Evolutionary conservation across 1,284 basidiomycete genomes (phyloP).

Genomic region (Apiotrichum akiyoshidainum): DNA sequence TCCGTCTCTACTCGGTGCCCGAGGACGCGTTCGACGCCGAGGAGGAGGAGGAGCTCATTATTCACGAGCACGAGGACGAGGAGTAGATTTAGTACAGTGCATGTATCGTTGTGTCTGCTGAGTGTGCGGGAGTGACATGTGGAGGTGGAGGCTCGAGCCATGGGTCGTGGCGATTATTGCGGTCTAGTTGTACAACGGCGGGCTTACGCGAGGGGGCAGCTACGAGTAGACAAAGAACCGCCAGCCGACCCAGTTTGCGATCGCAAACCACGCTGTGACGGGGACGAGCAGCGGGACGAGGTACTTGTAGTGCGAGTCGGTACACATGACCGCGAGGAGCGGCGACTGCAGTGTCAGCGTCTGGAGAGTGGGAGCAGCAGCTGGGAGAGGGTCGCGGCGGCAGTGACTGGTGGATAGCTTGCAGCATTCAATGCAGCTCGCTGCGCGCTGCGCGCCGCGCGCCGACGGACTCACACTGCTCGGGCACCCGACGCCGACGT

Average conservation of each 20-base stretch:
- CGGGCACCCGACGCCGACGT: constrained; percentile 14
- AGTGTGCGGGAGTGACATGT: background rate
- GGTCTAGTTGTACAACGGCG: background rate
- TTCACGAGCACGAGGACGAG: constrained; percentile 28
- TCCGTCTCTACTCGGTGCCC: constrained; percentile 90
- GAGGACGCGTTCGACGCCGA: constrained; percentile 78
- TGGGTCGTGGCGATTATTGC: background rate
- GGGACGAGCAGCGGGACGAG: constrained; percentile 74
- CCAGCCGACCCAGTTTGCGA: constrained; percentile 96
- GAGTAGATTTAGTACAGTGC: constrained; percentile 16
- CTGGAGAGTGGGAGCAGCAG: background rate
- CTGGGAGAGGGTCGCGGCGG: background rate
- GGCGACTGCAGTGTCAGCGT: constrained; percentile 2
- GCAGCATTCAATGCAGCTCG: too few relatives aligned
- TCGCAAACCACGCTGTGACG: constrained; percentile 77
- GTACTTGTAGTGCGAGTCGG: constrained; percentile 86
- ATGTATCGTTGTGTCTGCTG: constrained; percentile 11
- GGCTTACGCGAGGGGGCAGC: background rate
- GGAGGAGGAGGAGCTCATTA: constrained; percentile 69
- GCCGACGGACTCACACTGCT: constrained; percentile 3
- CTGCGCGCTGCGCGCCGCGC: too few relatives aligned
- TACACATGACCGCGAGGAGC: constrained; percentile 22
- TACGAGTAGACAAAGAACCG: constrained; percentile 84
- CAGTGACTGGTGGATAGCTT: too few relatives aligned
- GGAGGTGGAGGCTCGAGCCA: too few relatives aligned